These are phyloP conservation scores for Barnettozyma sucrosica DNA, from an alignment of 805 yeast species.

Conservation along the genomic window DNA sequence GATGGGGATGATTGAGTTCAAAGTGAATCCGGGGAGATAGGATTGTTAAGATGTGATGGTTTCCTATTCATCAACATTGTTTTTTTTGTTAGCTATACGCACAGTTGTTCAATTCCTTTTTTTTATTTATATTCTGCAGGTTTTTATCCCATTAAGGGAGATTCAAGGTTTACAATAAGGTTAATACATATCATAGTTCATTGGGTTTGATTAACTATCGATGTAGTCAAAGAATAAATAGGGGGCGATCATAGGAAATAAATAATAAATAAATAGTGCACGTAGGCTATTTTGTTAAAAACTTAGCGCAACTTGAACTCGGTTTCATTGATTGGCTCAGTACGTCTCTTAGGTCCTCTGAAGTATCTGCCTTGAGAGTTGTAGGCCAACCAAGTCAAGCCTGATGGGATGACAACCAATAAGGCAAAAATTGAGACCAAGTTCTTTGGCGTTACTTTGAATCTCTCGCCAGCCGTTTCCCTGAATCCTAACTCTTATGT, in stretches of 20 bases:
- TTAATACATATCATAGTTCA: background rate
- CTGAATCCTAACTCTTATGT: conserved; percentile 13
- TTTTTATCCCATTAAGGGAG: background rate
- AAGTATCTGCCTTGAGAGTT: conserved; percentile 22
- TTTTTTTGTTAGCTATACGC: too few species aligned
- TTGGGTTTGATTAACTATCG: background rate
- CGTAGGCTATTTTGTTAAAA: background rate
- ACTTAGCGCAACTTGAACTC: conserved; percentile 17
- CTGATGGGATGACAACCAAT: conserved; percentile 21
- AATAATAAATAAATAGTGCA: conserved; percentile 3
- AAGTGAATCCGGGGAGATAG: conserved; percentile 5
- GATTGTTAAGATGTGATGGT: background rate
- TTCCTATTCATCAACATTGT: too few species aligned
- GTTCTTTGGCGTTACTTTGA: conserved; percentile 21
- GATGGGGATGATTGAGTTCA: conserved; percentile 17
- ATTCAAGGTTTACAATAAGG: background rate
- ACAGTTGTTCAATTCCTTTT: background rate
- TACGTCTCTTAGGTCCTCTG: conserved; percentile 21
- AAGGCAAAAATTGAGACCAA: conserved; percentile 16
- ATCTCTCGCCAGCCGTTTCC: conserved; percentile 21
- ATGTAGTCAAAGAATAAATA: conserved; percentile 3
- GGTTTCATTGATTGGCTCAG: conserved; percentile 19
- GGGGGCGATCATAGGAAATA: background rate
- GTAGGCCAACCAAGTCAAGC: conserved; percentile 20
- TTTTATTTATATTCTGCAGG: background rate